Evolutionary conservation across 2,329 filamentous ascomycete species (phyloP).

Genomic region (Trichoderma pleuroti): DNA sequence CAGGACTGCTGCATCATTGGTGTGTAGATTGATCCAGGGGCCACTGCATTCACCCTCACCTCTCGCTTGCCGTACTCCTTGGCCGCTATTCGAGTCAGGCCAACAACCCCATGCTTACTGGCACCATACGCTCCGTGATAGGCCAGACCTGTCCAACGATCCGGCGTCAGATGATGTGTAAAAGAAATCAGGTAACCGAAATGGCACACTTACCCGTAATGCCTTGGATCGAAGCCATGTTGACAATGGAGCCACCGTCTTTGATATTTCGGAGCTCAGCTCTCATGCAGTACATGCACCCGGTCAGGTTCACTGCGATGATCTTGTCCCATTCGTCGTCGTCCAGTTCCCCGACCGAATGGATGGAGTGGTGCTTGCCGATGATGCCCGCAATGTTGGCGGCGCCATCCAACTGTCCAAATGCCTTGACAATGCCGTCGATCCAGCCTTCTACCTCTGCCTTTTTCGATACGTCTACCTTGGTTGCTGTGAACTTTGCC

Average conservation of each 20-base stretch:
- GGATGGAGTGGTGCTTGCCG: conserved; percentile 41
- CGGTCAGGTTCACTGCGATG: conserved; percentile 48
- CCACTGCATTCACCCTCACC: conserved; percentile 45
- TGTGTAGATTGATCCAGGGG: conserved; percentile 48
- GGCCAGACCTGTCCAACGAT: conserved; percentile 13
- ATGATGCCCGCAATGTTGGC: conserved; percentile 55
- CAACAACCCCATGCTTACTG: conserved; percentile 39
- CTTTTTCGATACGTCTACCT: conserved; percentile 47
- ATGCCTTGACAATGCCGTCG: conserved; percentile 41
- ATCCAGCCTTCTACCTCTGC: conserved; percentile 51
- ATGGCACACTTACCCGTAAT: conserved; percentile 40
- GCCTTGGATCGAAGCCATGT: conserved; percentile 46
- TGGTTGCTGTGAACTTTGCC: conserved; percentile 34
- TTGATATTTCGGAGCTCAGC: conserved; percentile 40
- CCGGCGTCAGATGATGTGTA: not conserved
- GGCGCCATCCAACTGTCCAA: conserved; percentile 52
- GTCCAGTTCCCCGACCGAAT: conserved; percentile 41
- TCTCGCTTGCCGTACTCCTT: conserved; percentile 42
- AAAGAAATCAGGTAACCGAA: not conserved
- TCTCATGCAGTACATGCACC: conserved; percentile 50
- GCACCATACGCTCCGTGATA: conserved; percentile 38
- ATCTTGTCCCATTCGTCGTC: conserved; percentile 49
- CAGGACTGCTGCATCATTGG: conserved; percentile 46
- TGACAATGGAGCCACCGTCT: conserved; percentile 56
- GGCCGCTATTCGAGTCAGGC: conserved; percentile 36